These are phyloP conservation scores for Fusarium beomiforme DNA, from an alignment of 2,329 filamentous ascomycete genomes.

Conservation along the genomic window DNA sequence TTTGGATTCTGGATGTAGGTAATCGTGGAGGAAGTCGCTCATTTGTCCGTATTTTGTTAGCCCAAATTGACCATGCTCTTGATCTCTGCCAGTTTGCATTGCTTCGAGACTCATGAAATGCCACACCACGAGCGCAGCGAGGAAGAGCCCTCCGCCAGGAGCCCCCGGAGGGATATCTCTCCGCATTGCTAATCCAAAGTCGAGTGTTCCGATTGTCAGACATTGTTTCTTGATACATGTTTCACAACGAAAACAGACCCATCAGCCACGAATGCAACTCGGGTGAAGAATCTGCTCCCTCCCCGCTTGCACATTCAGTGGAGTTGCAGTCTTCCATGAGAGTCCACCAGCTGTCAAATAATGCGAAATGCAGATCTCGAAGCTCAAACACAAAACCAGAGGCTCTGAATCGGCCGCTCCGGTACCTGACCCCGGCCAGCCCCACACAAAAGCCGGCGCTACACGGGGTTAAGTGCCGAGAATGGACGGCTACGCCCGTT, in stretches of 20 bases:
- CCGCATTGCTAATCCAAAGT: neutral
- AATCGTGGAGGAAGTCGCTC: constrained; percentile 6
- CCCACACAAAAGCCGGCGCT: constrained; percentile 28
- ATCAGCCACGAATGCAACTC: neutral
- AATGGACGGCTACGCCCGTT: constrained; percentile 31
- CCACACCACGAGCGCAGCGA: neutral
- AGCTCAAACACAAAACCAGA: neutral
- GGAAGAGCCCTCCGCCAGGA: neutral
- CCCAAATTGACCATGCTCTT: constrained; percentile 10
- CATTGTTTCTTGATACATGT: neutral
- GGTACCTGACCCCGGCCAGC: constrained; percentile 2
- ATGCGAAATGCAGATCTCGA: neutral
- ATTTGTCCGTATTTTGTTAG: neutral
- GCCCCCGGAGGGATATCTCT: neutral
- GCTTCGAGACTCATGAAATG: neutral
- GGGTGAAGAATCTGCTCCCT: neutral
- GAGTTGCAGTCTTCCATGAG: neutral
- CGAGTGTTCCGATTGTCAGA: neutral
- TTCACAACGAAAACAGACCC: neutral
- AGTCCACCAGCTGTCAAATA: neutral
- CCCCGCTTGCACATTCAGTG: neutral
- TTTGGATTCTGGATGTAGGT: constrained; percentile 26
- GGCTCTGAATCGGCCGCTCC: constrained; percentile 23
- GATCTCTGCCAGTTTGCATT: neutral
- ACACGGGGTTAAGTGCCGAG: constrained; percentile 33